These are phyloP conservation scores for Puccinia hordei DNA, from an alignment of 1,284 basidiomycete species.

Conservation along the genomic window DNA sequence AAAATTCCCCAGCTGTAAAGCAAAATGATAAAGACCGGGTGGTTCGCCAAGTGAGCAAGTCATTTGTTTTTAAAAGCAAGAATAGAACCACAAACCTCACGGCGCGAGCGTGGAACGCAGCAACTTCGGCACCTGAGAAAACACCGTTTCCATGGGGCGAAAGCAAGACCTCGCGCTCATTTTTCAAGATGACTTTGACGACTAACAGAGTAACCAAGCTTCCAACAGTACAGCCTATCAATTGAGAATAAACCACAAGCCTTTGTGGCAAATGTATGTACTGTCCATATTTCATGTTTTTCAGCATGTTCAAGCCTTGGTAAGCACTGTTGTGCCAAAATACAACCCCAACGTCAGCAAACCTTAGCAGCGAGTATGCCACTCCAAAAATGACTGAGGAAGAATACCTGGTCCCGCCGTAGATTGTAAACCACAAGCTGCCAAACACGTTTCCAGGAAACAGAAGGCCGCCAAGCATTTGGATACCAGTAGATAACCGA, in stretches of 20 bases:
- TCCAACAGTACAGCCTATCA: constrained; percentile 25
- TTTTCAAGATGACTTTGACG: constrained; percentile 29
- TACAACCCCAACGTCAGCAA: too few relatives aligned
- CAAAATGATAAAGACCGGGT: background rate
- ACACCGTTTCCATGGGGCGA: constrained; percentile 38
- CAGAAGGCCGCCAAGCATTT: constrained; percentile 29
- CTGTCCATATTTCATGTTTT: constrained; percentile 29
- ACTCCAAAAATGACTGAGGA: too few relatives aligned
- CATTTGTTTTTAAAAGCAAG: background rate
- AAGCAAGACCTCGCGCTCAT: constrained; percentile 34
- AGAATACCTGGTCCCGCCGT: too few relatives aligned
- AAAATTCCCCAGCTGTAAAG: constrained; percentile 38
- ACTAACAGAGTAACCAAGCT: constrained; percentile 13
- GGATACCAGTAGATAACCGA: background rate
- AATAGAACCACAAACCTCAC: constrained; percentile 18
- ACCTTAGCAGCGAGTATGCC: too few relatives aligned
- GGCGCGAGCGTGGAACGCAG: constrained; percentile 8
- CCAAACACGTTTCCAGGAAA: constrained; percentile 41
- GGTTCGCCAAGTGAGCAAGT: background rate
- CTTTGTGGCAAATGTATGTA: constrained; percentile 17
- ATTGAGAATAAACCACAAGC: constrained; percentile 10
- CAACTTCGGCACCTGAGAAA: constrained; percentile 38
- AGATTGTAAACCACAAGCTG: too few relatives aligned
- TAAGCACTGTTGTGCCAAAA: background rate
- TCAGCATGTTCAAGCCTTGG: constrained; percentile 19